Conservation (phyloP, 495 filamentous ascomycete species). For the Chaetomium cochliodes region DNA sequence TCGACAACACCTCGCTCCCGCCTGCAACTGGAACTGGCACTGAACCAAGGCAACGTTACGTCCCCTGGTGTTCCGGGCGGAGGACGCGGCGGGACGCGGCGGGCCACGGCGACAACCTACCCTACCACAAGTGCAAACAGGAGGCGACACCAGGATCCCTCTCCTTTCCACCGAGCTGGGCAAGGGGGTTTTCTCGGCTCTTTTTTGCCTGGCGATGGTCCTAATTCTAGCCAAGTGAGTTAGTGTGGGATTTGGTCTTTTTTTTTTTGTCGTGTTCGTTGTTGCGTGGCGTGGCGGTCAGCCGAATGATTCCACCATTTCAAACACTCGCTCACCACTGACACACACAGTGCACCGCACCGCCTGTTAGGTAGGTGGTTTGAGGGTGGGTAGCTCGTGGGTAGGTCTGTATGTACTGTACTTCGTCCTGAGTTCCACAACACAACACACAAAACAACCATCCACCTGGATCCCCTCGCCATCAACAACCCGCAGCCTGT, state of each 20-base stretch:
- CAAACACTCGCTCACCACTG: too few species aligned
- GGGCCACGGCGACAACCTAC: conserved; percentile 1
- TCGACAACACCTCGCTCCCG: conserved; percentile 1
- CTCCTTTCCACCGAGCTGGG: conserved; percentile 7
- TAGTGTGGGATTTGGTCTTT: neutral
- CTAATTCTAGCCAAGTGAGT: neutral
- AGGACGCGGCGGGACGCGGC: conserved; percentile 10
- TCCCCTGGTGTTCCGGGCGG: conserved; percentile 16
- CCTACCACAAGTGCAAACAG: neutral
- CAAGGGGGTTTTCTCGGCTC: neutral
- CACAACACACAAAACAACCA: too few species aligned
- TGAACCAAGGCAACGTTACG: conserved; percentile 32
- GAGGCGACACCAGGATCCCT: neutral
- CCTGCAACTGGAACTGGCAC: conserved; percentile 12
- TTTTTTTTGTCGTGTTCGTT: neutral
- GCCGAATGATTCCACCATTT: too few species aligned
- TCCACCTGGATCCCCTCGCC: neutral
- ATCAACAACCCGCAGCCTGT: neutral
- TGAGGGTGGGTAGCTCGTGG: too few species aligned
- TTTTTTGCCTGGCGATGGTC: neutral
- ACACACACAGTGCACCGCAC: too few species aligned
- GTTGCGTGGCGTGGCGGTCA: neutral
- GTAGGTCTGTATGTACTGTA: too few species aligned
- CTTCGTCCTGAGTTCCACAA: too few species aligned
- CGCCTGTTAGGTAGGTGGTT: too few species aligned